Base-by-base conservation (phyloP, 1,284 basidiomycete species). In the Ceratobasidium sp. region DNA sequence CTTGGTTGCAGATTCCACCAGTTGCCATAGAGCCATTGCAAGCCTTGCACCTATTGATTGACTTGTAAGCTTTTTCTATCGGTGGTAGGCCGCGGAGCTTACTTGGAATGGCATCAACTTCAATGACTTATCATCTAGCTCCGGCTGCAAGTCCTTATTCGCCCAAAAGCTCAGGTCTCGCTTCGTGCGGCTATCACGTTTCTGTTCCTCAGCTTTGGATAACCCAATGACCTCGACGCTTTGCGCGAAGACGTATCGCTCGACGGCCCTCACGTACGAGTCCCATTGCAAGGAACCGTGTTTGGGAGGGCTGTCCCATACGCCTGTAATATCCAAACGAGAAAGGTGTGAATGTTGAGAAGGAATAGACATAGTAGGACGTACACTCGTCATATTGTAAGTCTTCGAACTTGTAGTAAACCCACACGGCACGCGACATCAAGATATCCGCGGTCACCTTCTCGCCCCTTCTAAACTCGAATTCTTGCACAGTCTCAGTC, bases 21-120 rank as follows among this genome's bases (percentile, higher is more conserved):
- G 74, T 96, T 95, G 75, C 89, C 85, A 71, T 87, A 87, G 32
- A 98, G 82, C 94, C 96, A 98, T 72, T 96, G 96, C 72, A 98
- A 88, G 4, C 96, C 96, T 60, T 94, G 89, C 27, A 96, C 84
- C 88, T 96, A 72, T 72, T 29, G 17, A 42, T 27, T 40, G 53
- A 13, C 15, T 40, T 22, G 47, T 43, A 38, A 35, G 20, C 17
- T 45, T 15, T 32, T 52, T 42, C 58, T 25, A 22, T n/a, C n/a
- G 50, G 52, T 40, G 29, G 32, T 38, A 27, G 49, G 35, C 38
- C 74, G 76, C 50, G 69, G n/a, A 27, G 49, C 76, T 70, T 56
- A 89, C 90, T 77, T 94, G 93, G 80, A 95, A 96, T 27, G 87
- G 86, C 91, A 95, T 93, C 55, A 96, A 82, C 73, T 86, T 87